phyloP scores from a whole-genome alignment of 495 filamentous ascomycete genomes.

The Stereocaulon alpinum region DNA sequence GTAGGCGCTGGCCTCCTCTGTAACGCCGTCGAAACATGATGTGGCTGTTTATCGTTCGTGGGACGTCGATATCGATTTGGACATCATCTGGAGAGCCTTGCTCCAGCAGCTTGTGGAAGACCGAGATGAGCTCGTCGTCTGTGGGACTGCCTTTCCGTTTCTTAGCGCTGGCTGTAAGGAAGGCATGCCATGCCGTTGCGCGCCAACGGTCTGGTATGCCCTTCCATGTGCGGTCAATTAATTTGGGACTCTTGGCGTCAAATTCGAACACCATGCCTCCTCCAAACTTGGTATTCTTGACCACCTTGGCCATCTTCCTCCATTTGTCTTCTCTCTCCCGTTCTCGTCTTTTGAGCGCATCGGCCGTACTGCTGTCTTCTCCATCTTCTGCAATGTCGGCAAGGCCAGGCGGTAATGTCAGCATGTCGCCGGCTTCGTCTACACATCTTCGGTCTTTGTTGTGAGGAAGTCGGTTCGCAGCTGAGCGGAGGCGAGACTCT shows the following conservation, averaged over 20 bases:
- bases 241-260: slow-evolving; percentile 69
- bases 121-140: slow-evolving; percentile 61
- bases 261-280: slow-evolving; percentile 88
- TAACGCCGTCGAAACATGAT: slow-evolving; percentile 96
- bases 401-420: slow-evolving; percentile 62
- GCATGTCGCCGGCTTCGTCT: slow-evolving; percentile 85
- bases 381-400: slow-evolving; percentile 50
- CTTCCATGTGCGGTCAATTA: slow-evolving; percentile 92
- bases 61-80: slow-evolving; percentile 96
- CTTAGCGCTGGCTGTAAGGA: slow-evolving; percentile 75
- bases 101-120: slow-evolving; percentile 58
- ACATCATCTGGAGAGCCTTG: slow-evolving; percentile 78
- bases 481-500: slow-evolving; percentile 45
- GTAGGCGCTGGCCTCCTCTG: slow-evolving; percentile 76
- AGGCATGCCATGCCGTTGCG: slow-evolving; percentile 87
- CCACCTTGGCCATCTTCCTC: slow-evolving; percentile 84
- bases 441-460: slow-evolving; percentile 63
- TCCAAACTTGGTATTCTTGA: slow-evolving; percentile 44
- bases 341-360: slow-evolving; percentile 66
- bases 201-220: slow-evolving; percentile 97
- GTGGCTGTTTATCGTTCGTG: slow-evolving; percentile 87
- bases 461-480: slow-evolving; percentile 64
- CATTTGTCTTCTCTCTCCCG: slow-evolving; percentile 84
- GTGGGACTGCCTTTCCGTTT: slow-evolving; percentile 45
- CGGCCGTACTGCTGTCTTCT: slow-evolving; percentile 45